Base-by-base conservation (phyloP, 331 rosid species). In the Telfairia occidentalis region DNA sequence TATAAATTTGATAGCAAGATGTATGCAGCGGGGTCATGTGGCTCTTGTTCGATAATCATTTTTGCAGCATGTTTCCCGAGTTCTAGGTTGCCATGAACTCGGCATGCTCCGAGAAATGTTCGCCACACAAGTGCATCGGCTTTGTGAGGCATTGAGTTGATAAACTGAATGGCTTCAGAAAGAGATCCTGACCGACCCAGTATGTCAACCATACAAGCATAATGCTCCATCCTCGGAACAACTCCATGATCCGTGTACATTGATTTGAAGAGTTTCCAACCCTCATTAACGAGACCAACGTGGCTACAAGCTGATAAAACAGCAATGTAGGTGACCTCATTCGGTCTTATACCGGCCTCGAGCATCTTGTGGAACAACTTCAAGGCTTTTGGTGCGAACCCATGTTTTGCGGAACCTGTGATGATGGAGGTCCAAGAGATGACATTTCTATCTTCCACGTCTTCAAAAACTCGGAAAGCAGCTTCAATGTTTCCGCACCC, bases 221-320 rank as follows among this genome's bases (percentile, higher is more conserved):
- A 76, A 48, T 76, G 79, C 43, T 76, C 79, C 79, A 76, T 76
- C 34, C 53, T 76, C 8, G 79, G 63, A 16, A 63, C 35, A 7
- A 76, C 66, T 46, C 73, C 79, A 46, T 76, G 79, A 50, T 76
- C 63, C 13, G 69, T 19, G 23, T 30, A 45, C 79, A 76, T 76
- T 46, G 73, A 61, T 13, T n/a, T 63, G 48, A 76, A 76, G 61
- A 61, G 70, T 48, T 63, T 76, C 79, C 48, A 63, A 16, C 79
- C 79, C 61, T 76, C 79, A 19, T 43, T 10, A 19, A 60, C 66
- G 19, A 76, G 54, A 45, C 79, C 79, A n/a, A 76, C 79, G 19
- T 76, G 79, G 24, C 79, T 76, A 76, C 79, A 76, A 48, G 79
- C 73, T 2, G 79, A 76, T 63, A 76, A 61, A 48, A 76, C 79